Evolutionary conservation across 352 stramenopile species (phyloP).

Genomic region (Pythium angustatum): DNA sequence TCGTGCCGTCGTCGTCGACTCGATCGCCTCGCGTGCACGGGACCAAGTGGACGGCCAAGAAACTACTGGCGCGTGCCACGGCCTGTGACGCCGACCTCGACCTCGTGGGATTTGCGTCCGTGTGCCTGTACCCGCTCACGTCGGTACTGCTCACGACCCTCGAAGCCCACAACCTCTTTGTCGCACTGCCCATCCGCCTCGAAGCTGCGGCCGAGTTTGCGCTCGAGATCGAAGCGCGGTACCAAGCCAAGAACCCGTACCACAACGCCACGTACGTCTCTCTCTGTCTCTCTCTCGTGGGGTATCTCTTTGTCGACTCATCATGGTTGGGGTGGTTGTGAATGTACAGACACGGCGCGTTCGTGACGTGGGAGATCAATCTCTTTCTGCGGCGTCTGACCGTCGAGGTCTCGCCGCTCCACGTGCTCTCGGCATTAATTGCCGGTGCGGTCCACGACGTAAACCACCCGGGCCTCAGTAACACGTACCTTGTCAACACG

Average conservation of each 20-base stretch:
- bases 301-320: no score
- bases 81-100: constrained; percentile 48
- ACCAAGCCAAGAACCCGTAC: constrained; percentile 76
- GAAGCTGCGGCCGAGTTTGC: constrained; percentile 54
- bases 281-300: constrained; percentile 8
- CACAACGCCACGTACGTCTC: constrained; percentile 70
- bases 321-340: neutral
- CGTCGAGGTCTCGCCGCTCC: constrained; percentile 37
- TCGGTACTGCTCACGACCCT: constrained; percentile 65
- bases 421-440: constrained; percentile 82
- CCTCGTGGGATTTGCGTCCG: constrained; percentile 46
- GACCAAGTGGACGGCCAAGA: constrained; percentile 41
- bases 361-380: constrained; percentile 75
- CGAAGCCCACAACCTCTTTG: constrained; percentile 65
- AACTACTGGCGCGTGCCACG: constrained; percentile 36
- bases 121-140: constrained; percentile 57
- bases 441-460: constrained; percentile 92
- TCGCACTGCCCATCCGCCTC: constrained; percentile 50
- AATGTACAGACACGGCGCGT: constrained; percentile 53
- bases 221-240: constrained; percentile 66
- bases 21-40: neutral
- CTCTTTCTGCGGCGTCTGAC: constrained; percentile 59
- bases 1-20: neutral
- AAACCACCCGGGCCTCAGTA: constrained; percentile 92
- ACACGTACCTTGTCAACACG: constrained; percentile 88